These are phyloP conservation scores for Linum usitatissimum DNA, from an alignment of 345 rosid genomes.

Conservation along the genomic window DNA sequence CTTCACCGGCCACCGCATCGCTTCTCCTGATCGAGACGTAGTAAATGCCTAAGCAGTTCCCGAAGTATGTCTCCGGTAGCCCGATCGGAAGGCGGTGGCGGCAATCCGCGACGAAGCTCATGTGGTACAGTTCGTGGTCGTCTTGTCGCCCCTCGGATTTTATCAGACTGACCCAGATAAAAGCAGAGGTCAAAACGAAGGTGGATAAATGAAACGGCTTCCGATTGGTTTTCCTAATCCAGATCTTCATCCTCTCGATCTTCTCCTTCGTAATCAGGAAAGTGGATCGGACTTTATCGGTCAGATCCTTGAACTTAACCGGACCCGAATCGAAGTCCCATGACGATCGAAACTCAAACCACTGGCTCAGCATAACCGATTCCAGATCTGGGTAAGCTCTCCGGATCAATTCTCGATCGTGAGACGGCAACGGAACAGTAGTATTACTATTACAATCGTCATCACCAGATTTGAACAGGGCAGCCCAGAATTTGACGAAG, in stretches of 20 bases:
- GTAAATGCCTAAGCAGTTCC: slow-evolving; percentile 26
- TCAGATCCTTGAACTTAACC: background rate
- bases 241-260: slow-evolving; percentile 16
- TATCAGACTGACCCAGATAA: slow-evolving; percentile 24
- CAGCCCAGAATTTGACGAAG: slow-evolving; percentile 38
- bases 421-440: slow-evolving; percentile 6
- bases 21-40: slow-evolving; percentile 8
- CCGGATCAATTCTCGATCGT: slow-evolving; percentile 13
- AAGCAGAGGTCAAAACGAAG: slow-evolving; percentile 23
- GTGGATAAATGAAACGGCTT: slow-evolving; percentile 13
- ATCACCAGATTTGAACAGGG: slow-evolving; percentile 4
- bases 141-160: slow-evolving; percentile 7
- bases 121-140: slow-evolving; percentile 5
- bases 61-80: slow-evolving; percentile 23
- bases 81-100: slow-evolving; percentile 12
- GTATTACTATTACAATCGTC: background rate
- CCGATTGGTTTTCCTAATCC: background rate
- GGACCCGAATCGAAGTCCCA: slow-evolving; percentile 5
- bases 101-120: slow-evolving; percentile 18
- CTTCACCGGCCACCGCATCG: slow-evolving; percentile 19
- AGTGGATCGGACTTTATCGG: slow-evolving; percentile 23
- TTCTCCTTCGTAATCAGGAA: slow-evolving; percentile 12
- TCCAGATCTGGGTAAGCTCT: slow-evolving; percentile 18
- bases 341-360: slow-evolving; percentile 6
- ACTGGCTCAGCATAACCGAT: slow-evolving; percentile 9